Evolutionary conservation across 148 eudicot genomes (phyloP), one percentile per base, ranked within the genome.

Genomic region (Heliamphora exappendiculata): DNA sequence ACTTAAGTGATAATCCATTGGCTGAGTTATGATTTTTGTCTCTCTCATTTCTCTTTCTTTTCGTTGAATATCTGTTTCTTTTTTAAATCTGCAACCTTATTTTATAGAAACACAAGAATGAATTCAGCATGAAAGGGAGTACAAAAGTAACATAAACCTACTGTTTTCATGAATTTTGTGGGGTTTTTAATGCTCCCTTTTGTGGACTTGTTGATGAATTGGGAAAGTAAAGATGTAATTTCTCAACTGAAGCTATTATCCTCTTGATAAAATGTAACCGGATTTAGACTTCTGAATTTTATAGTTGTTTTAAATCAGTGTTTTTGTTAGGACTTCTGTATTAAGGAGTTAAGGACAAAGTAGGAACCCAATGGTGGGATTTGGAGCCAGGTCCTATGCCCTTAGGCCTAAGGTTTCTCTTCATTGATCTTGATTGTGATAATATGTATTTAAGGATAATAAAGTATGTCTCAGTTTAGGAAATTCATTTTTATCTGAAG

Each of bases 381-480:
- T 67, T 34, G 70, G 70, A 41, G 70, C 70, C 20, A 22, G 71
- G 71, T 12, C 51, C 71, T 42, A 29, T n/a, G n/a, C n/a, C n/a
- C n/a, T n/a, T n/a, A n/a, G n/a, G n/a, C n/a, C n/a, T n/a, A n/a
- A n/a, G n/a, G n/a, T n/a, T n/a, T n/a, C n/a, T n/a, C n/a, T n/a
- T n/a, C n/a, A n/a, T n/a, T n/a, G n/a, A n/a, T n/a, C n/a, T n/a
- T n/a, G n/a, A n/a, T n/a, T n/a, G n/a, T n/a, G n/a, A n/a, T n/a
- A n/a, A n/a, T n/a, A n/a, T n/a, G n/a, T n/a, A n/a, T n/a, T n/a
- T n/a, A n/a, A n/a, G n/a, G n/a, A n/a, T n/a, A n/a, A n/a, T n/a
- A n/a, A n/a, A n/a, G n/a, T n/a, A n/a, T n/a, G n/a, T n/a, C n/a
- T n/a, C n/a, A n/a, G n/a, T n/a, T n/a, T n/a, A n/a, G n/a, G n/a